Percentiles rank a stretch among this genome's conserved stretches.
phyloP scores from a whole-genome alignment of 2,329 filamentous ascomycete genomes.

The Clathrospora elynae region DNA sequence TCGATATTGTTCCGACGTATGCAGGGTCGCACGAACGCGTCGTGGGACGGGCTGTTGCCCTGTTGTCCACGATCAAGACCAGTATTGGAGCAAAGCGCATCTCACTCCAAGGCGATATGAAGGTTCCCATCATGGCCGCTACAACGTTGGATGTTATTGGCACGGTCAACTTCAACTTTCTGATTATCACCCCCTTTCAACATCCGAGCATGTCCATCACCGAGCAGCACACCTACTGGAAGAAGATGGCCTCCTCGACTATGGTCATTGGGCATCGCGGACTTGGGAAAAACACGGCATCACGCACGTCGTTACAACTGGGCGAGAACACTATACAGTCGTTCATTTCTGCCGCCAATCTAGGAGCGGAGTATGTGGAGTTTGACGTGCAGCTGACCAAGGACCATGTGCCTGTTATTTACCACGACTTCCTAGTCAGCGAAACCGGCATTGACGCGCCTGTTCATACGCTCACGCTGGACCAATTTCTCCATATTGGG shows the following conservation, averaged over 20 bases:
- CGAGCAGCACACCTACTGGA: constrained; percentile 94
- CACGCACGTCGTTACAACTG: constrained; percentile 85
- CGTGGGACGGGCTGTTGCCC: constrained; percentile 84
- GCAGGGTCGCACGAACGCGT: constrained; percentile 79
- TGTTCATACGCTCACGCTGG: constrained; percentile 90
- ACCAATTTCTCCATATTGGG: constrained; percentile 93
- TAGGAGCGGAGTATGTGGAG: constrained; percentile 77
- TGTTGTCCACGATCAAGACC: constrained; percentile 84
- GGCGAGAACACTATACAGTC: constrained; percentile 96
- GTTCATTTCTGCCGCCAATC: constrained; percentile 92
- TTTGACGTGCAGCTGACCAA: constrained; percentile 98
- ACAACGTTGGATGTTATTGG: constrained; percentile 88
- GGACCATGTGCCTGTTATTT: constrained; percentile 96
- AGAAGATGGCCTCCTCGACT: constrained; percentile 83
- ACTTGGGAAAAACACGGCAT: constrained; percentile 86
- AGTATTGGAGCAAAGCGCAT: constrained; percentile 84
- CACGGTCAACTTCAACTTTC: constrained; percentile 93
- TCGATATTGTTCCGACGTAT: constrained; percentile 95
- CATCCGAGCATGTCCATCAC: constrained; percentile 94
- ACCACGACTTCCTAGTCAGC: constrained; percentile 97
- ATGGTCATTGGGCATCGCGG: constrained; percentile 77
- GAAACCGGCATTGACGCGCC: constrained; percentile 97
- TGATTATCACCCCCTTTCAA: constrained; percentile 90
- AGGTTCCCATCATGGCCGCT: constrained; percentile 85
- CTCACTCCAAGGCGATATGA: constrained; percentile 88